phyloP scores from a whole-genome alignment of 768 basidiomycete genomes.

The Mycena rosella region DNA sequence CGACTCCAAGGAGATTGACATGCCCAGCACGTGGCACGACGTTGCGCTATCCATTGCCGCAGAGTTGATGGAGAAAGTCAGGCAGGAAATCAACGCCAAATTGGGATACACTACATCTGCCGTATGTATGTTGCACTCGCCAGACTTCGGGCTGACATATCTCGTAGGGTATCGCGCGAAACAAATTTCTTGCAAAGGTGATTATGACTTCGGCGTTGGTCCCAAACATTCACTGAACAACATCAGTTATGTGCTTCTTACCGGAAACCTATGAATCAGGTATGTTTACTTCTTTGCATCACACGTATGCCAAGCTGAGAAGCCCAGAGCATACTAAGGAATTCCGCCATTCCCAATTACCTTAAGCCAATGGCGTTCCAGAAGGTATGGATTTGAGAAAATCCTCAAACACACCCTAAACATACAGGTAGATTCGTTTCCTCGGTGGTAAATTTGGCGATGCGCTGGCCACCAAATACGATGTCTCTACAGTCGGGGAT shows the following conservation, averaged over 20 bases:
- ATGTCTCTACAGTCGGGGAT: conserved; percentile 91
- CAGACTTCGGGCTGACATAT: neutral
- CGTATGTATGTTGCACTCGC: conserved; percentile 56
- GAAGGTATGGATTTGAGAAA: conserved; percentile 64
- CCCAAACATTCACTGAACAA: conserved; percentile 14
- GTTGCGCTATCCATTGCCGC: conserved; percentile 91
- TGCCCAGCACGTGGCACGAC: conserved; percentile 85
- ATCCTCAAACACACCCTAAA: neutral
- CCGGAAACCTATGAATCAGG: conserved; percentile 92
- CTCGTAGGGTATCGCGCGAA: conserved; percentile 85
- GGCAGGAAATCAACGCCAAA: conserved; percentile 73
- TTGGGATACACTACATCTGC: conserved; percentile 96
- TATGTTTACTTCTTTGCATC: conserved; percentile 41
- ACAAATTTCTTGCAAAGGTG: conserved; percentile 96
- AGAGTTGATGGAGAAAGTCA: conserved; percentile 83
- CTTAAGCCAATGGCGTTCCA: conserved; percentile 89
- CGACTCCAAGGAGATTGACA: conserved; percentile 43
- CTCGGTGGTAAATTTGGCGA: conserved; percentile 95
- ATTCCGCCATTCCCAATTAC: conserved; percentile 86
- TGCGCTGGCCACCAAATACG: conserved; percentile 88
- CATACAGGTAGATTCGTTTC: conserved; percentile 86
- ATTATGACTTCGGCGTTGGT: conserved; percentile 18
- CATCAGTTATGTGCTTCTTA: conserved; percentile 87
- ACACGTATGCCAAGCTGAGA: neutral
- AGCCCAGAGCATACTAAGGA: conserved; percentile 83